Base-by-base conservation (phyloP, 202 grass and related monocot genomes). In the Eragrostis tef region DNA sequence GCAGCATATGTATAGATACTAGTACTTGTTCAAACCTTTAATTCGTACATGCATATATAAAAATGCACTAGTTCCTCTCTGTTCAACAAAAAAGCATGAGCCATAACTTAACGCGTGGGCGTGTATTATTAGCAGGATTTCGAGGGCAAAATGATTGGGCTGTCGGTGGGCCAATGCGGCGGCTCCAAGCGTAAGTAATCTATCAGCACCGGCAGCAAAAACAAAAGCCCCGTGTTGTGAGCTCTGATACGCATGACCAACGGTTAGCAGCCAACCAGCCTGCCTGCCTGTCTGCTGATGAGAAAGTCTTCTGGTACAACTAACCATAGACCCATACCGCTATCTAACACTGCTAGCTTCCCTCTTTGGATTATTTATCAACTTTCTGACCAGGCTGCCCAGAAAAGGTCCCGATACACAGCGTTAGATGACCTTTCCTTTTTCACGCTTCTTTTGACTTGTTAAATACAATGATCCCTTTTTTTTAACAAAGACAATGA, bases 121-220 rank as follows among this genome's bases (percentile, higher is more conserved):
- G 51, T 9, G 51, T 54, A n/a, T 20, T 54, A 20, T 54, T n/a
- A 9, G 34, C 34, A 39, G 34, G 6, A 39, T 39, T 39, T 39
- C 6, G 34, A 20, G 51, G 17, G 53, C 2, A 57, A 21, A 57
- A 57, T 57, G 53, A 57, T 57, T 21, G 53, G 8, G 53, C 53
- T 57, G 53, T 57, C 53, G 53, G 53, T 57, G 53, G 53, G 9
- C 53, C 53, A 57, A 57, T 57, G 51, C 51, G 51, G 51, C 51
- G n/a, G 51, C 51, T 54, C 51, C 51, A 54, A 54, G 17, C 51
- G 51, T n/a, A 54, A n/a, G 51, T 39, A 39, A 39, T 6, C 5
- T 2, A 39, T 39, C 34, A 39, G 34, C 34, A 39, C 34, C 34
- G 34, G 34, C 34, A 39, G 34, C 34, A 39, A 39, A 39, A 39